Evolutionary conservation across 345 rosid genomes (phyloP).

Genomic region (Brassica carinata): DNA sequence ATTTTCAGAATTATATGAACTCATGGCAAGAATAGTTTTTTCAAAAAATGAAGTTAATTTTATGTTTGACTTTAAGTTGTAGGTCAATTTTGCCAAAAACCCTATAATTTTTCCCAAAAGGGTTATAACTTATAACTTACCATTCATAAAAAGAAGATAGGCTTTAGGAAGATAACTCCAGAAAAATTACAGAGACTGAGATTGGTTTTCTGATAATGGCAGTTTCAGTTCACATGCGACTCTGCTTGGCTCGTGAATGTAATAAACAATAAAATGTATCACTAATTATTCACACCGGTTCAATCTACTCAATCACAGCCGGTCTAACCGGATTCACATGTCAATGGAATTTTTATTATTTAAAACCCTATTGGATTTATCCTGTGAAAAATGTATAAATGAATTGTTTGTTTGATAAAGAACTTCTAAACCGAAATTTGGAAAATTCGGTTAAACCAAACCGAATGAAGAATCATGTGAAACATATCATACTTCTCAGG

Average conservation of each 20-base stretch:
- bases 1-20: too few relatives aligned
- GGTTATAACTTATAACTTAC: not conserved
- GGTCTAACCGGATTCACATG: not conserved
- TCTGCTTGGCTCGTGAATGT: not conserved
- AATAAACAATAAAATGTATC: not conserved
- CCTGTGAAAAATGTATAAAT: constrained; percentile 16
- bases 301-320: not conserved
- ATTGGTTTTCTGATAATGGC: constrained; percentile 31
- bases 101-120: constrained; percentile 16
- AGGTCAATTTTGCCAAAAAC: too few relatives aligned
- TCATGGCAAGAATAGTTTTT: too few relatives aligned
- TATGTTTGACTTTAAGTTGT: too few relatives aligned
- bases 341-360: not conserved
- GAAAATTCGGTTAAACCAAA: constrained; percentile 83
- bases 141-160: not conserved
- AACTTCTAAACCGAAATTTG: constrained; percentile 45
- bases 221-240: constrained; percentile 36
- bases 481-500: constrained; percentile 85
- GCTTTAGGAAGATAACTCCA: constrained; percentile 18
- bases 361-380: not conserved
- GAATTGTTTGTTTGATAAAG: not conserved
- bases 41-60: too few relatives aligned
- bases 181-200: constrained; percentile 13
- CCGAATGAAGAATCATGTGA: constrained; percentile 92
- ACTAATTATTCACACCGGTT: not conserved